Evolutionary conservation across 306 rosid species (phyloP).

Genomic region (Ormosia semicastrata): DNA sequence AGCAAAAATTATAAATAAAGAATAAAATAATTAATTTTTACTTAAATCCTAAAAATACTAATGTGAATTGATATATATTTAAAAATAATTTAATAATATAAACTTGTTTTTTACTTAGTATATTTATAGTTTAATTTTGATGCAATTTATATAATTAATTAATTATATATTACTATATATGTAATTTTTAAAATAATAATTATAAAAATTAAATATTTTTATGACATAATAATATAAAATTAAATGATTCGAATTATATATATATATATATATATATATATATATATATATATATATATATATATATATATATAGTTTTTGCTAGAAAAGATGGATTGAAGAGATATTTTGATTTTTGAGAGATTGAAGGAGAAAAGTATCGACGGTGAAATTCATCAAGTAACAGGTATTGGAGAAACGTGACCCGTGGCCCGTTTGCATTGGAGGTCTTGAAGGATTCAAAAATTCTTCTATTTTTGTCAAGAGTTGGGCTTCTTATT

Average conservation of each 20-base stretch:
- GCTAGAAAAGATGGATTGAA: not conserved
- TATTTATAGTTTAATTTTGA: too few species aligned
- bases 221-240: too few species aligned
- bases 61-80: not conserved
- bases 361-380: not conserved
- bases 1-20: not conserved
- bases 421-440: slow-evolving; percentile 34
- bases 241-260: too few species aligned
- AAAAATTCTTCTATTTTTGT: slow-evolving; percentile 3
- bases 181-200: too few species aligned
- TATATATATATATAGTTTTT: too few species aligned
- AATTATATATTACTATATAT: too few species aligned
- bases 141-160: too few species aligned
- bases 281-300: too few species aligned
- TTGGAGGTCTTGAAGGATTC: not conserved
- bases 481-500: slow-evolving; percentile 2
- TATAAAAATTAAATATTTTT: too few species aligned
- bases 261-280: too few species aligned
- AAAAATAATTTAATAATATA: too few species aligned
- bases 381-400: not conserved
- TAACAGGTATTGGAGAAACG: slow-evolving; percentile 7
- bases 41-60: not conserved
- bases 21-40: not conserved
- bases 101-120: too few species aligned
- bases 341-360: slow-evolving; percentile 24